Evolutionary conservation across 1,284 basidiomycete genomes (phyloP).

Genomic region (Apiotrichum gamsii): DNA sequence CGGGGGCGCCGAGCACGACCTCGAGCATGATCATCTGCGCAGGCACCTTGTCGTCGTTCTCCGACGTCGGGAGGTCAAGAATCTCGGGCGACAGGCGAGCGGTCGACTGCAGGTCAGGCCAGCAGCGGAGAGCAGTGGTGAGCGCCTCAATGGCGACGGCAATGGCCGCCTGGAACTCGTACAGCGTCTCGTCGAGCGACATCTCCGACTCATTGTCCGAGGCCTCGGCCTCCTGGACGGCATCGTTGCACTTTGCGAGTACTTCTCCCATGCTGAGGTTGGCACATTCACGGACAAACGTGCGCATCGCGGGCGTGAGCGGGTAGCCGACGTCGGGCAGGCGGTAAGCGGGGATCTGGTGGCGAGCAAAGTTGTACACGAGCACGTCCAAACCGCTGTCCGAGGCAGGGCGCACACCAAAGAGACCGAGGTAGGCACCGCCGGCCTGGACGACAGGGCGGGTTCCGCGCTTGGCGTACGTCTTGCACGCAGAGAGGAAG

Average conservation of each 20-base stretch:
- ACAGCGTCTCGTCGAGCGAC: conserved; percentile 46
- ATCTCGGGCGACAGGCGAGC: conserved; percentile 51
- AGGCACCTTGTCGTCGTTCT: conserved; percentile 38
- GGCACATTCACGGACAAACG: conserved; percentile 46
- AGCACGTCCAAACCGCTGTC: conserved; percentile 47
- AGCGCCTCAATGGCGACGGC: conserved; percentile 51
- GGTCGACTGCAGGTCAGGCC: conserved; percentile 47
- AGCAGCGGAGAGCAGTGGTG: conserved; percentile 48
- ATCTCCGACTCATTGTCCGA: conserved; percentile 32
- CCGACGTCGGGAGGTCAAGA: conserved; percentile 48
- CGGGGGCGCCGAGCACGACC: conserved; percentile 48
- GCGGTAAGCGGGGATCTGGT: conserved; percentile 53
- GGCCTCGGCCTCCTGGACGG: conserved; percentile 38
- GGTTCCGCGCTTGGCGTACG: conserved; percentile 51
- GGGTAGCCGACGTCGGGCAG: conserved; percentile 50
- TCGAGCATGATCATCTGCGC: conserved; percentile 50
- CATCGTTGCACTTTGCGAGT: conserved; percentile 45
- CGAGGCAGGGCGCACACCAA: conserved; percentile 50
- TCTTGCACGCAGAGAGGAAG: conserved; percentile 50
- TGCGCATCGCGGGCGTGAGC: conserved; percentile 45
- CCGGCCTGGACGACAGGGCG: conserved; percentile 51
- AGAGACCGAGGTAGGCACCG: conserved; percentile 51
- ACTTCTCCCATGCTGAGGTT: conserved; percentile 49
- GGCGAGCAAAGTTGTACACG: conserved; percentile 53
- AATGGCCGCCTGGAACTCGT: conserved; percentile 51